Percentiles rank a stretch among this genome's conserved stretches.
phyloP scores from a whole-genome alignment of 768 basidiomycete genomes.

The Mycena albidolilacea region DNA sequence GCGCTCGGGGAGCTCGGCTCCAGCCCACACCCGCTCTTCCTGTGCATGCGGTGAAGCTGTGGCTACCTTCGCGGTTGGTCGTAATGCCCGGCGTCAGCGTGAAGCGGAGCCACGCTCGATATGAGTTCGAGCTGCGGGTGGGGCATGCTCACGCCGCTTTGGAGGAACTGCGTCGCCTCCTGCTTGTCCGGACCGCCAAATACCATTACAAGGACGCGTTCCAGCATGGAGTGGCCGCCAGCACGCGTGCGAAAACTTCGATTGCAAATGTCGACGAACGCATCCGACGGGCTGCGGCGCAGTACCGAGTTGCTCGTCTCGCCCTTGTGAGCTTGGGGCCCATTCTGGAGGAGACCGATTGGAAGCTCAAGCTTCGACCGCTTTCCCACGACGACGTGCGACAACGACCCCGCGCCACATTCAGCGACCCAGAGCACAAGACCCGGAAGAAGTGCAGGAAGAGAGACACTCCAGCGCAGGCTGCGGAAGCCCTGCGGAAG shows the following conservation, averaged over 20 bases:
- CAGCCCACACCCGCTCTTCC: not conserved
- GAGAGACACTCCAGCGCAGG: not conserved
- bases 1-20: not conserved
- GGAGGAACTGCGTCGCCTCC: slow-evolving; percentile 37
- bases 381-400: slow-evolving; percentile 38
- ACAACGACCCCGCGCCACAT: slow-evolving; percentile 31
- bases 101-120: slow-evolving; percentile 25
- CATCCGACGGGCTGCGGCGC: slow-evolving; percentile 32
- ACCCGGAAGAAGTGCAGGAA: not conserved
- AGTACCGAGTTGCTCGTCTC: slow-evolving; percentile 39
- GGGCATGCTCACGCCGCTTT: slow-evolving; percentile 47
- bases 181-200: slow-evolving; percentile 41
- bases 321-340: slow-evolving; percentile 31
- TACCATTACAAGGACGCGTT: slow-evolving; percentile 41
- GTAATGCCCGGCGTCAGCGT: slow-evolving; percentile 1
- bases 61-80: slow-evolving; percentile 44
- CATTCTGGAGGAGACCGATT: slow-evolving; percentile 19
- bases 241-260: slow-evolving; percentile 40
- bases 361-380: slow-evolving; percentile 31
- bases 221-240: slow-evolving; percentile 41
- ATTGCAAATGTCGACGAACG: slow-evolving; percentile 36
- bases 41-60: slow-evolving; percentile 29
- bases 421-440: slow-evolving; percentile 10
- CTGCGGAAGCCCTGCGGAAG: not conserved
- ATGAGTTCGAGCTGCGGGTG: slow-evolving; percentile 42